phyloP scores from a whole-genome alignment of 1,284 basidiomycete genomes.

The Dichomitus squalens region DNA sequence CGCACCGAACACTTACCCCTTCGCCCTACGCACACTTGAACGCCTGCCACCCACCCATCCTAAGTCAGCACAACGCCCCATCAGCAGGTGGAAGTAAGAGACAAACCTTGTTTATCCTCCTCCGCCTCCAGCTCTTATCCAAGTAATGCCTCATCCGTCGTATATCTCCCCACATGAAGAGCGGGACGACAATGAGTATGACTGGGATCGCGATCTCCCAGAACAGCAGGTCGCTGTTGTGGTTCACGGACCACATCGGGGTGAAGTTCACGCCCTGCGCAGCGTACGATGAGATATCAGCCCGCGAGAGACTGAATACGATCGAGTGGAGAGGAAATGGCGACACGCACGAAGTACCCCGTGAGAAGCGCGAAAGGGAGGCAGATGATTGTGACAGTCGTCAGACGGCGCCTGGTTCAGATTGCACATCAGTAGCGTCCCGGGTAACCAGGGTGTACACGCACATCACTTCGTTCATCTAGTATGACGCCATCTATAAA shows the following conservation, averaged over 20 bases:
- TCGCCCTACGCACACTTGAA: no score
- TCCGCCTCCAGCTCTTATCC: slow-evolving; percentile 38
- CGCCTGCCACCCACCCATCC: no score
- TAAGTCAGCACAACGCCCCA: no score
- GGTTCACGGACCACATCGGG: slow-evolving; percentile 49
- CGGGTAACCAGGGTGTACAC: slow-evolving; percentile 27
- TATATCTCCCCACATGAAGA: slow-evolving; percentile 60
- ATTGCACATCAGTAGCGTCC: background rate
- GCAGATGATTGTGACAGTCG: slow-evolving; percentile 69
- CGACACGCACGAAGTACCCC: slow-evolving; percentile 63
- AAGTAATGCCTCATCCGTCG: slow-evolving; percentile 46
- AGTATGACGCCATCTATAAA: slow-evolving; percentile 61
- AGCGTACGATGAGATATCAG: no score
- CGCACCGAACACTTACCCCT: no score
- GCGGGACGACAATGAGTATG: slow-evolving; percentile 54
- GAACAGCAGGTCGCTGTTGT: slow-evolving; percentile 61
- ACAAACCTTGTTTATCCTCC: slow-evolving; percentile 34
- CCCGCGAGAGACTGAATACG: no score
- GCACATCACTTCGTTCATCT: slow-evolving; percentile 73
- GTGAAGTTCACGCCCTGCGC: slow-evolving; percentile 70
- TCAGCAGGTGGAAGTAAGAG: no score
- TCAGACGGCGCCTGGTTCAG: slow-evolving; percentile 52
- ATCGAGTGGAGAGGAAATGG: background rate
- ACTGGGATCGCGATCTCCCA: slow-evolving; percentile 68
- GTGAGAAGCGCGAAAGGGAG: slow-evolving; percentile 70